Conservation (phyloP, 2,329 filamentous ascomycete species). For the Fusarium sp. region DNA sequence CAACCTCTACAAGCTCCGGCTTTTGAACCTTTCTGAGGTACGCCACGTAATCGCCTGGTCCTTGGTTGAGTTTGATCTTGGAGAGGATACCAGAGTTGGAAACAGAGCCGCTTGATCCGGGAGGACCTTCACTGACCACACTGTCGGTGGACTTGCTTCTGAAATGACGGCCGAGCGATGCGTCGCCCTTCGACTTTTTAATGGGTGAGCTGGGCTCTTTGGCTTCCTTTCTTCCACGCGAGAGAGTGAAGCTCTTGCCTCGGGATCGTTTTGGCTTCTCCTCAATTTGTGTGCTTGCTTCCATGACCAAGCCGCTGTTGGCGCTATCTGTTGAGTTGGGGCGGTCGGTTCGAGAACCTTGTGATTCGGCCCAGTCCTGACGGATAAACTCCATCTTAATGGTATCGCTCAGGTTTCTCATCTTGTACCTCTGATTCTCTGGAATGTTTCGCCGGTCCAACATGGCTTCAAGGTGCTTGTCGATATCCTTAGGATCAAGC, state of each 20-base stretch:
- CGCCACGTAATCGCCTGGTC: conserved; percentile 84
- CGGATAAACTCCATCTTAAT: conserved; percentile 97
- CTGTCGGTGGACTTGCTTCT: conserved; percentile 80
- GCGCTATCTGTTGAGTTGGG: conserved; percentile 59
- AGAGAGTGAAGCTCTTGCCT: conserved; percentile 77
- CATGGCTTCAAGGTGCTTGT: conserved; percentile 69
- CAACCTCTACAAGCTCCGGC: conserved; percentile 89
- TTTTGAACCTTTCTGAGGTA: conserved; percentile 85
- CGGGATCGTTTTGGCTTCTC: conserved; percentile 62
- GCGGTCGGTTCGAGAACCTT: conserved; percentile 59
- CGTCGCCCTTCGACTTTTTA: conserved; percentile 79
- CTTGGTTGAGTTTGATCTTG: conserved; percentile 78
- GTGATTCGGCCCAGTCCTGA: conserved; percentile 82
- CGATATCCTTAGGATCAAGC: conserved; percentile 66
- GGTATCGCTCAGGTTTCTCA: conserved; percentile 86
- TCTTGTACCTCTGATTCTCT: conserved; percentile 92
- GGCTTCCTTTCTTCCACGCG: conserved; percentile 71
- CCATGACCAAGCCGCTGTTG: conserved; percentile 51
- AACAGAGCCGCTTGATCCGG: conserved; percentile 62
- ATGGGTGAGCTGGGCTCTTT: conserved; percentile 72
- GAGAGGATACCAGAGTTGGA: conserved; percentile 69
- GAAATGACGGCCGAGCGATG: conserved; percentile 70
- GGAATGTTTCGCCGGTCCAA: conserved; percentile 92
- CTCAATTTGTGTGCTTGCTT: conserved; percentile 55
- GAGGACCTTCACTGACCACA: conserved; percentile 69